phyloP scores from a whole-genome alignment of 2,329 filamentous ascomycete species.

The Aspergillus bombycis region DNA sequence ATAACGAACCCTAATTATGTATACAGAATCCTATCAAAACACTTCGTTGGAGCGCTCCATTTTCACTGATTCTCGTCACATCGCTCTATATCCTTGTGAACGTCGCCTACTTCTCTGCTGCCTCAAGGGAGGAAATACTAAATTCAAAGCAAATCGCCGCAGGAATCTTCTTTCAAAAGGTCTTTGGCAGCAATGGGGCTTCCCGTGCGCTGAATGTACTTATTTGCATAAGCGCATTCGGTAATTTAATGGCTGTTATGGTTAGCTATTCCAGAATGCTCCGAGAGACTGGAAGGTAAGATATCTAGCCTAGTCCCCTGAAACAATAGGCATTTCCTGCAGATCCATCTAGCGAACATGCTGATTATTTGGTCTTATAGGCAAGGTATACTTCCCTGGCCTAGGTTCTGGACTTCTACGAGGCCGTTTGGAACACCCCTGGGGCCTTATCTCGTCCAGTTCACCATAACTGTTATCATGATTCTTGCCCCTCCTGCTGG shows the following conservation, averaged over 20 bases:
- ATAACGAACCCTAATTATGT: neutral
- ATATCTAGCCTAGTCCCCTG: neutral
- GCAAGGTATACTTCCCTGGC: constrained; percentile 65
- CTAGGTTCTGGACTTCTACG: constrained; percentile 65
- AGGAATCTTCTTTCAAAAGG: constrained; percentile 61
- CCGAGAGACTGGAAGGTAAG: constrained; percentile 60
- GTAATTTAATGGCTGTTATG: constrained; percentile 60
- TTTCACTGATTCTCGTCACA: constrained; percentile 56
- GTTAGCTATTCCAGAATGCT: constrained; percentile 61
- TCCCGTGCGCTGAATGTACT: constrained; percentile 60
- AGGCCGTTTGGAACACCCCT: constrained; percentile 66
- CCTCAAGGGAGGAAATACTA: constrained; percentile 58
- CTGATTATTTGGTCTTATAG: constrained; percentile 29
- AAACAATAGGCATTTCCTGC: constrained; percentile 2
- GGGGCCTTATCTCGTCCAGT: constrained; percentile 62
- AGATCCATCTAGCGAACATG: neutral
- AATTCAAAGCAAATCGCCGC: constrained; percentile 59
- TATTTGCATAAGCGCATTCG: constrained; percentile 61
- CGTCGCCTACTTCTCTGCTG: constrained; percentile 63
- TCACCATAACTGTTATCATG: constrained; percentile 61
- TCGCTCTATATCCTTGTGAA: constrained; percentile 63
- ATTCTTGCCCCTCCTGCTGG: constrained; percentile 64
- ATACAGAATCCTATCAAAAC: constrained; percentile 59
- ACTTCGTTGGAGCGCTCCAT: constrained; percentile 54
- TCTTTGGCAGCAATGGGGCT: constrained; percentile 56